These are phyloP conservation scores for Cryptococcus sp. DNA, from an alignment of 1,284 basidiomycete genomes.

Conservation along the genomic window DNA sequence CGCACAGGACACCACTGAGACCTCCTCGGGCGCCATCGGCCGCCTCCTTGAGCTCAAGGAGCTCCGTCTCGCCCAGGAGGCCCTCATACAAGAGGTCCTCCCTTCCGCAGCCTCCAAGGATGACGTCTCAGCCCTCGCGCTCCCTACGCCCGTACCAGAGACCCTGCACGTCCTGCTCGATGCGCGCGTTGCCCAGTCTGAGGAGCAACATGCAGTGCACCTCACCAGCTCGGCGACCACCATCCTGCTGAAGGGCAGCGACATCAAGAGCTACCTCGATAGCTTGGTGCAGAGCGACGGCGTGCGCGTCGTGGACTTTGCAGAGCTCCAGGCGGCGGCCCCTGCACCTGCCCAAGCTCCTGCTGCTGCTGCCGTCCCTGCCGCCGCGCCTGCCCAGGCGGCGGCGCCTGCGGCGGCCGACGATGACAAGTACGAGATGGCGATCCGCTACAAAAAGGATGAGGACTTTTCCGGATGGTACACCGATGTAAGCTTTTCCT, in stretches of 20 bases:
- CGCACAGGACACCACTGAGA: slow-evolving; percentile 77
- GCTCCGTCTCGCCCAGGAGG: slow-evolving; percentile 79
- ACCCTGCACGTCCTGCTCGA: slow-evolving; percentile 76
- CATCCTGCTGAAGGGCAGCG: slow-evolving; percentile 69
- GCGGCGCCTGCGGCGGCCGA: slow-evolving; percentile 48
- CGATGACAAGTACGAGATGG: slow-evolving; percentile 83
- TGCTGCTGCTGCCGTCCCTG: slow-evolving; percentile 15
- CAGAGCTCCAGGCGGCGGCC: slow-evolving; percentile 56
- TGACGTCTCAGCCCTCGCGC: slow-evolving; percentile 76
- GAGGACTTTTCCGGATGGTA: slow-evolving; percentile 93
- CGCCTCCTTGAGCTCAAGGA: slow-evolving; percentile 87
- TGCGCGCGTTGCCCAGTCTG: slow-evolving; percentile 62
- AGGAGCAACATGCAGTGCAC: slow-evolving; percentile 66
- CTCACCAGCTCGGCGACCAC: slow-evolving; percentile 67
- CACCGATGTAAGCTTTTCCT: slow-evolving; percentile 64
- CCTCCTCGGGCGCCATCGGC: slow-evolving; percentile 66
- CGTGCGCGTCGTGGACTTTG: slow-evolving; percentile 64
- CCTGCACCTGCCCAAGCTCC: slow-evolving; percentile 23
- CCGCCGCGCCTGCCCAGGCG: neutral
- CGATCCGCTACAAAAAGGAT: slow-evolving; percentile 91
- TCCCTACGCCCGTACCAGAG: slow-evolving; percentile 67
- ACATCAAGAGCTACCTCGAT: slow-evolving; percentile 69
- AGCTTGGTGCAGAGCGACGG: slow-evolving; percentile 52
- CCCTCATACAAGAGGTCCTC: slow-evolving; percentile 83
- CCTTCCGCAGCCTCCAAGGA: slow-evolving; percentile 65